phyloP scores from a whole-genome alignment of 768 basidiomycete genomes.

The Hericium rajendrae region DNA sequence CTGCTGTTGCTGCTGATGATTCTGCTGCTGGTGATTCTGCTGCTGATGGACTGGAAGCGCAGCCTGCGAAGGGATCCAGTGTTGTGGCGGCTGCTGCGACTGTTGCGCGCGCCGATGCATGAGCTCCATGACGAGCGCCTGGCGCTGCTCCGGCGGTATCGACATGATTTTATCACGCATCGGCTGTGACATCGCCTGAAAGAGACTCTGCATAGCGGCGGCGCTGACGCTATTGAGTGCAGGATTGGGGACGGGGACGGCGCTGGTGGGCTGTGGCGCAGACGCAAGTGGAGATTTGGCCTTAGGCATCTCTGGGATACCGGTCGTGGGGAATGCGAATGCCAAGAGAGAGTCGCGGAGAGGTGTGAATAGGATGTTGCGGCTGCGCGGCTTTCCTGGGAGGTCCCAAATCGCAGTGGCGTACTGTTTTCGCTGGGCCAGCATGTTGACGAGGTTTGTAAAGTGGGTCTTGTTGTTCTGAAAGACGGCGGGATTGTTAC shows the following conservation, averaged over 20 bases:
- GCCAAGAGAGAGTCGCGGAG: constrained; percentile 5
- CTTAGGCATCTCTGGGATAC: constrained; percentile 9
- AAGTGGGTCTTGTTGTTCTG: too few species aligned
- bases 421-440: constrained; percentile 5
- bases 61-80: background rate
- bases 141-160: constrained; percentile 4
- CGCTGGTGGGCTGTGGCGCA: background rate
- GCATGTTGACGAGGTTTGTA: too few species aligned
- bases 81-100: constrained; percentile 1
- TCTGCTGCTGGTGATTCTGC: background rate
- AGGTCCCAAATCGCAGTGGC: constrained; percentile 12
- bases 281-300: background rate
- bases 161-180: background rate
- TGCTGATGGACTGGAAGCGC: background rate
- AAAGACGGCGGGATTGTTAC: background rate
- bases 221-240: background rate
- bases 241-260: background rate
- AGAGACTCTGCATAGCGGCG: background rate
- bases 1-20: constrained; percentile 4
- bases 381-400: constrained; percentile 2
- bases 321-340: constrained; percentile 9
- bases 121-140: background rate
- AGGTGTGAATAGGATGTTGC: constrained; percentile 11
- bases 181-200: background rate
- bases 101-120: constrained; percentile 2